Evolutionary conservation across 1,139 yeast genomes (phyloP).

Genomic region (Magnusiomyces sp.): DNA sequence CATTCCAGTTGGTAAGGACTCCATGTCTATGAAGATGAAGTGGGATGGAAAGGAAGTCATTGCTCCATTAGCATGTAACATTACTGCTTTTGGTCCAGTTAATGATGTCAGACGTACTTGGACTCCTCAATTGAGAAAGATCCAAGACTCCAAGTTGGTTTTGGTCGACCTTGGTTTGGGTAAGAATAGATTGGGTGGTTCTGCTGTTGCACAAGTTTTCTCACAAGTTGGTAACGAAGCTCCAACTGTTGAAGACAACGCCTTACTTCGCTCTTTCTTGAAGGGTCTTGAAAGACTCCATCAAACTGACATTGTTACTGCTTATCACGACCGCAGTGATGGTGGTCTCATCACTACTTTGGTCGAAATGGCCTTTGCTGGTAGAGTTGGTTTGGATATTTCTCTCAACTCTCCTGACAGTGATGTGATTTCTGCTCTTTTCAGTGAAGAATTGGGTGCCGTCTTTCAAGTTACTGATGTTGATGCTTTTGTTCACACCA

Average conservation of each 20-base stretch:
- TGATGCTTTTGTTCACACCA: conserved; percentile 46
- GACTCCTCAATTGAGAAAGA: conserved; percentile 74
- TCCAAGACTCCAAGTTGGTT: conserved; percentile 51
- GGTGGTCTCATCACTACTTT: conserved; percentile 89
- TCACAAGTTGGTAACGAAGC: conserved; percentile 73
- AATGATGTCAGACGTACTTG: conserved; percentile 79
- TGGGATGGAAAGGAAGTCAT: conserved; percentile 82
- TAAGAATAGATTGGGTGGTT: conserved; percentile 65
- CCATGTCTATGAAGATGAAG: conserved; percentile 99
- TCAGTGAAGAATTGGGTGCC: conserved; percentile 93
- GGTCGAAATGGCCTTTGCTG: conserved; percentile 95
- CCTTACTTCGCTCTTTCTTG: conserved; percentile 58
- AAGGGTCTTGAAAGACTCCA: conserved; percentile 65
- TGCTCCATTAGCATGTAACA: conserved; percentile 86
- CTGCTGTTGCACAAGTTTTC: conserved; percentile 91
- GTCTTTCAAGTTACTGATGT: conserved; percentile 79
- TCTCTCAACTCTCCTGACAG: conserved; percentile 26
- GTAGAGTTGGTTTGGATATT: conserved; percentile 70
- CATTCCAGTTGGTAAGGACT: conserved; percentile 97
- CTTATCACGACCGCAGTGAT: conserved; percentile 95
- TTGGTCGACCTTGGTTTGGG: conserved; percentile 70
- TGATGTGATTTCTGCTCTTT: conserved; percentile 37
- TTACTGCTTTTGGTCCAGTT: conserved; percentile 90
- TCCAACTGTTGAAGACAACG: conserved; percentile 73
- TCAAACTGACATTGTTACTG: conserved; percentile 48